Evolutionary conservation across 164 flowering plant genomes (phyloP), one percentile per base, ranked within the genome.

Genomic region (Vitis cinerea): DNA sequence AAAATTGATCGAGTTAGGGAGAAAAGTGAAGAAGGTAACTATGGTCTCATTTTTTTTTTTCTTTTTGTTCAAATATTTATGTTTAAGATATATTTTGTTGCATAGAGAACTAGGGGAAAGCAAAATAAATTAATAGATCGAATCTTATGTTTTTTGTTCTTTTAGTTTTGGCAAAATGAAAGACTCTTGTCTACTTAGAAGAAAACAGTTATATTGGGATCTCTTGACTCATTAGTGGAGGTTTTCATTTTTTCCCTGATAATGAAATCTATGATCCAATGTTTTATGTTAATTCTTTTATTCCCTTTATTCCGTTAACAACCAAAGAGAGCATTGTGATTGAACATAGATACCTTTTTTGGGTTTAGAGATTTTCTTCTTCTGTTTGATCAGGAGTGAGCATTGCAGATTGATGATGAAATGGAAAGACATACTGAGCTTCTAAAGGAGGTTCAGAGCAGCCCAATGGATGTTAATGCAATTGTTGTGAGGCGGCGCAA

Each of bases 361-460:
- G 59, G 37, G 63, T 71, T 74, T 74, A 52, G 75, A 55, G 62
- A 0, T 29, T 58, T 69, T 44, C 30, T 15, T 49, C 54, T 66
- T 68, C 14, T 67, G 17, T 71, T 78, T 70, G 67, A 71, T 72
- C 70, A 65, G 72, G 77, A 67, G 59, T 74, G 74, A 73, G 80
- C 67, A 63, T 81, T 87, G 85, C 88, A 94, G 97, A 85, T 94
- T 83, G 97, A 94, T 77, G 89, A 89, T 67, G 98, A 94, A 71
- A 89, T 94, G 88, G 92, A 88, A 66, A 85, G 68, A 61, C 93
- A 92, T 69, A 59, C 75, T 67, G 88, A 88, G 13, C 90, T 94
- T 74, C 85, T 94, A 8, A 89, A 90, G 79, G 93, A 90, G 85
- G 75, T 94, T 54, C 86, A 88, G 64, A 85, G 88, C 48, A 82